Evolutionary conservation across 495 filamentous ascomycete genomes (phyloP).

Genomic region (Podospora pseudocomata): DNA sequence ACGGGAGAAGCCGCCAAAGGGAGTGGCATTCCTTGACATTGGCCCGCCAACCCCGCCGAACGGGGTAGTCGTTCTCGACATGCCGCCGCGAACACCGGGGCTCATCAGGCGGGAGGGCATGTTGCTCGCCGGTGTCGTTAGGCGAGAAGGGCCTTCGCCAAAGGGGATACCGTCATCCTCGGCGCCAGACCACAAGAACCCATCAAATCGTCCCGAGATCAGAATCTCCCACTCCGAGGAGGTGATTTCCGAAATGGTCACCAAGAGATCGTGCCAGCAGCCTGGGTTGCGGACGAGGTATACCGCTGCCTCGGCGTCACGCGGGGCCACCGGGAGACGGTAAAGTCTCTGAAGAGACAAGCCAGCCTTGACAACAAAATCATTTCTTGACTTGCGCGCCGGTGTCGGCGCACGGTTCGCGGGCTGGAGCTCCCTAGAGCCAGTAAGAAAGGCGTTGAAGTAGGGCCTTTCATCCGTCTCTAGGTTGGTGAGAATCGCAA

Average conservation of each 20-base stretch:
- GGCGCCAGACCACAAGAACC: conserved; percentile 92
- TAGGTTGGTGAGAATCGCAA: conserved; percentile 87
- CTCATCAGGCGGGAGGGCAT: conserved; percentile 37
- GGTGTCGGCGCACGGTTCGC: conserved; percentile 54
- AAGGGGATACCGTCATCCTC: conserved; percentile 54
- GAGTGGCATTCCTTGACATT: conserved; percentile 37
- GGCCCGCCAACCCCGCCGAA: conserved; percentile 14
- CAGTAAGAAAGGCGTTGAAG: conserved; percentile 74
- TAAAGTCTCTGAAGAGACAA: conserved; percentile 82
- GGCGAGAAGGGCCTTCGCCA: conserved; percentile 49
- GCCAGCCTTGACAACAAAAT: conserved; percentile 66
- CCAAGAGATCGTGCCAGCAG: conserved; percentile 75
- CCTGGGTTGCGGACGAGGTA: conserved; percentile 81
- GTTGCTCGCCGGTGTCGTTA: conserved; percentile 49
- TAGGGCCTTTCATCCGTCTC: conserved; percentile 67
- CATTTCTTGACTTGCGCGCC: conserved; percentile 54
- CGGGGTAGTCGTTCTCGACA: conserved; percentile 35
- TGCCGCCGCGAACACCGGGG: conserved; percentile 19
- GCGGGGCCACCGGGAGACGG: conserved; percentile 63
- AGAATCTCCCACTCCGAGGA: conserved; percentile 94
- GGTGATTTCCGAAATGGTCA: conserved; percentile 81
- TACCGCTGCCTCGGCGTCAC: conserved; percentile 80
- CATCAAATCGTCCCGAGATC: conserved; percentile 92
- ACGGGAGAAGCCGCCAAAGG: conserved; percentile 35
- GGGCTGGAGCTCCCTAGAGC: conserved; percentile 57